Evolutionary conservation across 202 grass and related monocot species (phyloP), one percentile per base, ranked within the genome.

Genomic region (Panicum hallii): DNA sequence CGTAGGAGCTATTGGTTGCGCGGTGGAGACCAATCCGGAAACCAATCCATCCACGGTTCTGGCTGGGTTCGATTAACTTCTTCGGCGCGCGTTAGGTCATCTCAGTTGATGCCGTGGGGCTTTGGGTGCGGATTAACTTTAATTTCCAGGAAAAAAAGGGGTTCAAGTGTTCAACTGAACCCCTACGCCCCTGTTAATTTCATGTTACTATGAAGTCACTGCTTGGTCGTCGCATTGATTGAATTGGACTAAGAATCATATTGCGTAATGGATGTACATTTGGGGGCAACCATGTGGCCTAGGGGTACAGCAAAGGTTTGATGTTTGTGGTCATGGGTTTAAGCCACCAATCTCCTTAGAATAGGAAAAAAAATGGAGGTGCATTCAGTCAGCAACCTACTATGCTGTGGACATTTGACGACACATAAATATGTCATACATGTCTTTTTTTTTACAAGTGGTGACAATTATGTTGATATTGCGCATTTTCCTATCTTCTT

Each of bases 401-500:
- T 61, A 69, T 58, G 20, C 5, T 69, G 42, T 20, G 49, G 42
- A 7, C 63, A 69, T 75, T 53, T 20, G 19, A 19, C 30, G 50
- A 11, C 23, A 62, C 22, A 40, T 40, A 36, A 69, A 56, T 69
- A 42, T 2, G 15, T 3, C 17, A 57, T 80, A 42, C 32, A 3
- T 15, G 55, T 15, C 10, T 62, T 8, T 63, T 62, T 8, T 63
- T 40, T 6, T 10, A 4, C 9, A 1, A 52, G 22, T 62, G 43
- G 4, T 32, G 11, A 11, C 15, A 9, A 34, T 65, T 22, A 56
- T 41, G 17, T 63, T 48, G 16, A 62, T 78, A 14, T 69, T 80
- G 22, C 26, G 10, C 50, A 79, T 20, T 85, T 28, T 68, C 4
- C 45, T 85, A 46, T 62, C 7, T 71, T 46, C 4, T 81, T 65